A percentile compares a stretch with the other conserved stretches of the same genome.
These are phyloP conservation scores for Selaginella tamariscina DNA, from an alignment of 75 land plant species.

Conservation along the genomic window DNA sequence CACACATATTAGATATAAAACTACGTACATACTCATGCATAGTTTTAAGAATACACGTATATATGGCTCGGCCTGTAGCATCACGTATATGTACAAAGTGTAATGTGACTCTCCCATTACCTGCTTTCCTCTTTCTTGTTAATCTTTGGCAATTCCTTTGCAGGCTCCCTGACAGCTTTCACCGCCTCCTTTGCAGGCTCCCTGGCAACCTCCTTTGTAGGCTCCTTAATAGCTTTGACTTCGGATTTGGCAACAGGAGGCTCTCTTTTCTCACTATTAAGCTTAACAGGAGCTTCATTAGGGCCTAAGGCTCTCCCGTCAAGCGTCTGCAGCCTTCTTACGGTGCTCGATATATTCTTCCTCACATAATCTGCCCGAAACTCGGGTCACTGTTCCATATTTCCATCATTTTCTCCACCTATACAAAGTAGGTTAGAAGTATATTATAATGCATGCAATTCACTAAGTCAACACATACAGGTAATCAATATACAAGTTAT, in stretches of 20 bases:
- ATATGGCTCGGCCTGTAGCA: not conserved
- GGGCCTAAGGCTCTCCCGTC: slow-evolving; percentile 87
- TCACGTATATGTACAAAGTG: not conserved
- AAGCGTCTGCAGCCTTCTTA: slow-evolving; percentile 52
- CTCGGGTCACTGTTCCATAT: slow-evolving; percentile 54
- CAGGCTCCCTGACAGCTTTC: not conserved
- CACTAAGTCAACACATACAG: not conserved
- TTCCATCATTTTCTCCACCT: slow-evolving; percentile 51
- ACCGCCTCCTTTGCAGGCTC: not conserved
- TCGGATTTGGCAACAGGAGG: not conserved
- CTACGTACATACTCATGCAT: slow-evolving; percentile 17
- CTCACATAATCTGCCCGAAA: slow-evolving; percentile 59
- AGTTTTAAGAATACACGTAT: slow-evolving; percentile 11
- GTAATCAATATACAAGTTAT: not conserved
- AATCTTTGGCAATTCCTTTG: not conserved
- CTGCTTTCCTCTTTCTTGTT: slow-evolving; percentile 9
- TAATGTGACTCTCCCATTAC: not conserved
- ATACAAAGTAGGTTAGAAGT: not conserved
- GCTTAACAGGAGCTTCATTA: slow-evolving; percentile 51
- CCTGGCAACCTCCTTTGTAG: not conserved
- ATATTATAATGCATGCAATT: not conserved
- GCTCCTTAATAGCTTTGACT: not conserved
- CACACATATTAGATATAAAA: slow-evolving; percentile 15
- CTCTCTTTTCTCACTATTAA: slow-evolving; percentile 15
- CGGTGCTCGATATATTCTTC: slow-evolving; percentile 53